These are phyloP conservation scores for Mycosphaerella sp. DNA, from an alignment of 2,329 filamentous ascomycete species.

Conservation along the genomic window DNA sequence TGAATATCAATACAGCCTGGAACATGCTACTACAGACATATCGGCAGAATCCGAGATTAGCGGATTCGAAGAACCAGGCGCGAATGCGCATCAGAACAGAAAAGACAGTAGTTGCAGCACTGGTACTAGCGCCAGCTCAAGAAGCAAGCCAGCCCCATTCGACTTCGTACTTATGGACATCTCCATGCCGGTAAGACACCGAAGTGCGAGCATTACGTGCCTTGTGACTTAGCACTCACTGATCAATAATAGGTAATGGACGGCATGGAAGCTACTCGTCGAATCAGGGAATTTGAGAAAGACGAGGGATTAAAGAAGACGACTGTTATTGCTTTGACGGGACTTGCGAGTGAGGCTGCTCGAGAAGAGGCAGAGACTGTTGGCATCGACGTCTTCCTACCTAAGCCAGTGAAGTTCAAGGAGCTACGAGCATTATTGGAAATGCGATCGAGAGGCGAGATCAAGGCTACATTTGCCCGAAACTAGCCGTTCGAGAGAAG, in stretches of 20 bases:
- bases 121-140: background rate
- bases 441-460: conserved; percentile 1
- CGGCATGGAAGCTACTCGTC: conserved; percentile 28
- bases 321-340: conserved; percentile 28
- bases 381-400: conserved; percentile 31
- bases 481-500: background rate
- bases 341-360: conserved; percentile 26
- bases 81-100: background rate
- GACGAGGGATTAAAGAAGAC: conserved; percentile 13
- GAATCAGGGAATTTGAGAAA: conserved; percentile 29
- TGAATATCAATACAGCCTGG: conserved; percentile 5
- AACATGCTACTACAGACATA: background rate
- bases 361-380: conserved; percentile 26
- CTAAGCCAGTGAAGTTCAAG: conserved; percentile 30
- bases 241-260: conserved; percentile 26
- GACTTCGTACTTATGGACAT: conserved; percentile 46
- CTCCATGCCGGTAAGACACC: conserved; percentile 27
- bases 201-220: no score
- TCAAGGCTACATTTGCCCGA: conserved; percentile 5
- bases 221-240: no score
- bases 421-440: conserved; percentile 22
- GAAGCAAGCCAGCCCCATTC: conserved; percentile 10
- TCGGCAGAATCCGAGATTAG: background rate
- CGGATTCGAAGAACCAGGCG: background rate
- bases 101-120: conserved; percentile 6